Base-by-base conservation (phyloP, 208 protist species). In the Leishmania major region DNA sequence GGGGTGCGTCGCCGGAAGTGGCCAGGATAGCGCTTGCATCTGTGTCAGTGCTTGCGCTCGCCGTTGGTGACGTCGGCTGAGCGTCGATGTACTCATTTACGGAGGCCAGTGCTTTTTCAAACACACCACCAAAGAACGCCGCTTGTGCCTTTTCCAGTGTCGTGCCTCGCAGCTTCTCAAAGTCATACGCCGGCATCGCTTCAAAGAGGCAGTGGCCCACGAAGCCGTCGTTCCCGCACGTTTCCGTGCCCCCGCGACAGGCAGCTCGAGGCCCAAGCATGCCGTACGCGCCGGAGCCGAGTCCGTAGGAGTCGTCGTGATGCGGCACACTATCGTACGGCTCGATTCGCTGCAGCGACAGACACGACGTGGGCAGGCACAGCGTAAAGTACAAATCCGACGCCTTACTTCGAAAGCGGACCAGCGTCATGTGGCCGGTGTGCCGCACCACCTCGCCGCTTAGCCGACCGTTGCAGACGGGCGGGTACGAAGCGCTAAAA, bases 391-490 rank as follows among this genome's bases (percentile, higher is more conserved):
- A 51, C 43, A 96, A 73, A 19, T 89, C 84, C 1, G 77, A 59
- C 6, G 66, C 75, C 15, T 77, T 59, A 62, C 84, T 87, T 43
- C 83, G 25, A 82, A 96, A 96, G 28, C 71, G 37, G 1, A 97
- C 94, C 3, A 97, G 77, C 13, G 92, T 93, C 78, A 96, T 79
- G 35, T 89, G 82, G 22, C 84, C 87, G 22, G 77, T 90, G 84
- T 97, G 94, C 55, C 92, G 85, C 64, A 89, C 66, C 22, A 96
- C 89, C 35, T 71, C 87, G 15, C 94, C 94, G 59, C 69, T 62
- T 45, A 88, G 73, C n/a, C 87, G 84, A 17, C 94, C 92, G 77
- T 95, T 97, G 86, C 94, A 97, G 2, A 97, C 90, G 2, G 80
- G 74, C 45, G 87, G 80, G 71, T 95, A 94, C n/a, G 83, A 80